A percentile compares a stretch with the other conserved stretches of the same genome.
phyloP scores from a whole-genome alignment of 306 rosid species.

The Rosa persica region DNA sequence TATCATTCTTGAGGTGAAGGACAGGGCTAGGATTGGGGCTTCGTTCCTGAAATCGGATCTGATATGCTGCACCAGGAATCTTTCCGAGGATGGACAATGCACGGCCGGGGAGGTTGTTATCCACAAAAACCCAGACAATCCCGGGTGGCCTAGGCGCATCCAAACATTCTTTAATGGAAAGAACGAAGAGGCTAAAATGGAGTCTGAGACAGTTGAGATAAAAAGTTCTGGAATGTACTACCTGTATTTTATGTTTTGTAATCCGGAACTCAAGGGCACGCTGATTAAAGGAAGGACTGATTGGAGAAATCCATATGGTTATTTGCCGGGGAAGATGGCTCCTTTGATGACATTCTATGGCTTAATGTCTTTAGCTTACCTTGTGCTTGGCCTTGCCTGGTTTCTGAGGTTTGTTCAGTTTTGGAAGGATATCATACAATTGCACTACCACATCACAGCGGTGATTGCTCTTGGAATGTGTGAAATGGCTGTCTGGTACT shows the following conservation, averaged over 20 bases:
- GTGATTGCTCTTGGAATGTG: constrained; percentile 95
- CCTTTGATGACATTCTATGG: constrained; percentile 82
- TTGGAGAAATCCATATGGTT: constrained; percentile 87
- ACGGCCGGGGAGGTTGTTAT: constrained; percentile 70
- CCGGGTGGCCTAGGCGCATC: constrained; percentile 55
- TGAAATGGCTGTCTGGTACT: constrained; percentile 96
- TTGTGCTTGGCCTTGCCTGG: constrained; percentile 75
- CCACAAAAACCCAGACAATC: constrained; percentile 46
- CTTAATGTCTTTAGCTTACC: constrained; percentile 81
- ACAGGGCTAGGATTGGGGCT: constrained; percentile 70
- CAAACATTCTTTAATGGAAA: constrained; percentile 65
- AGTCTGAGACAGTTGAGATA: constrained; percentile 35
- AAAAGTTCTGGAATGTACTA: constrained; percentile 83
- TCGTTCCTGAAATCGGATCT: constrained; percentile 52
- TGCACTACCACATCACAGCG: constrained; percentile 83
- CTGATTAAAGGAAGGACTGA: constrained; percentile 71
- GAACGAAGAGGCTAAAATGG: constrained; percentile 35
- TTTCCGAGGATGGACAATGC: constrained; percentile 47
- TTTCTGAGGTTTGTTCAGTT: constrained; percentile 77
- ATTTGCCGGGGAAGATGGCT: constrained; percentile 85
- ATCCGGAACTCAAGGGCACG: constrained; percentile 67
- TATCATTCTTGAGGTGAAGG: constrained; percentile 72
- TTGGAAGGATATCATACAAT: constrained; percentile 78
- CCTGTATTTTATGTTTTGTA: constrained; percentile 83
- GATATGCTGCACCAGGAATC: constrained; percentile 60